Base-by-base conservation (phyloP, 371 early-diverging fungal species). In the Batkoa obscura region DNA sequence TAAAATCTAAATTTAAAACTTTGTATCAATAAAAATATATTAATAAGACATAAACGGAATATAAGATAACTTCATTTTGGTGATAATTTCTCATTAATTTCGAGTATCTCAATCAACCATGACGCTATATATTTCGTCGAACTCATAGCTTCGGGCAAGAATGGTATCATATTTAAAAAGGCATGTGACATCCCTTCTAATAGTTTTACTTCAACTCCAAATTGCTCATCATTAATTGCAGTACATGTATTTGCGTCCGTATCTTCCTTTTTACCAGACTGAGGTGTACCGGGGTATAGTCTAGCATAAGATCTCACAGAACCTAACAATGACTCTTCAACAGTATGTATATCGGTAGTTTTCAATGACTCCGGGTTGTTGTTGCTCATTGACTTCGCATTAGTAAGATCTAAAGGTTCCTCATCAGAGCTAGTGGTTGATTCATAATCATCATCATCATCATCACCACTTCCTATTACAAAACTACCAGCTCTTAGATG, bases 151-250 rank as follows among this genome's bases (percentile, higher is more conserved):
- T 93, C 94, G 0, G 94, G 92, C 3, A 91, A 73, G 12, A 95
- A 66, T 17, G 81, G 63, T 58, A 77, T 72, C 93, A 95, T 93
- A 55, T 88, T 81, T 60, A 94, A 67, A 57, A 91, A 86, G 1
- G 83, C 94, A 59, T 95, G 95, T 32, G 91, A 89, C 50, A 91
- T 76, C n/a, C 94, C 96, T 48, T 85, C 83, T 38, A 90, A 63
- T 42, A 93, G 74, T 49, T 80, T 80, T 35, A 84, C 78, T 4
- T 67, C 64, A 0, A 78, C 73, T 6, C 59, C 63, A 35, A 61
- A 43, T 23, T 66, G 60, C 8, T 53, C 59, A 31, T 63, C 57
- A 8, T n/a, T 30, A 17, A 53, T 53, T 2, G 38, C 35, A 13
- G n/a, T 38, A 13, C 38, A 34, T 6, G 4, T 50, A 8, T 17